These are phyloP conservation scores for Castanea sativa DNA, from an alignment of 306 rosid genomes.

Conservation along the genomic window DNA sequence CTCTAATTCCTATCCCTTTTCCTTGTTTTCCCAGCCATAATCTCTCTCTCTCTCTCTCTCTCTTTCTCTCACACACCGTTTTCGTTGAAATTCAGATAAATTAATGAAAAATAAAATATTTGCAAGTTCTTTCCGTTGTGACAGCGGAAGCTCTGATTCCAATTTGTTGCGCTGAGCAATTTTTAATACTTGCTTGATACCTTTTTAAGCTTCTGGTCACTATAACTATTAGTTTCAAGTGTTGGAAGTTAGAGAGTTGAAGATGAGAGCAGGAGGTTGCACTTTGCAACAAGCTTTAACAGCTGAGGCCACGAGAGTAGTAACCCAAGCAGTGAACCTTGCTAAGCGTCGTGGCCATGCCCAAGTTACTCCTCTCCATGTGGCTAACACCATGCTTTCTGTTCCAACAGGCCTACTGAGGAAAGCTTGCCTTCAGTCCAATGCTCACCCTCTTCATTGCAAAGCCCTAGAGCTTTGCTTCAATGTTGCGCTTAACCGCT, in stretches of 20 bases:
- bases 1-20: conserved; percentile 6
- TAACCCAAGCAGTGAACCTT: conserved; percentile 69
- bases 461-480: conserved; percentile 96
- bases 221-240: not conserved
- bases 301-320: conserved; percentile 62
- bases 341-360: conserved; percentile 94
- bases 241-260: not conserved
- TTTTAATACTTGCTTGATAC: not conserved
- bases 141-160: no score
- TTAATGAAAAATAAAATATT: conserved; percentile 2
- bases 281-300: conserved; percentile 82
- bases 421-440: conserved; percentile 84
- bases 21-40: conserved; percentile 27
- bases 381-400: conserved; percentile 80
- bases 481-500: conserved; percentile 90
- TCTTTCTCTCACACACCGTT: no score
- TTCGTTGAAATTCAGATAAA: conserved; percentile 5
- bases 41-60: not conserved
- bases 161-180: no score
- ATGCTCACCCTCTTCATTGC: conserved; percentile 97
- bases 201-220: not conserved
- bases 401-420: conserved; percentile 61
- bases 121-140: not conserved
- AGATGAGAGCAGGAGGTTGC: conserved; percentile 87
- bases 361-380: conserved; percentile 96